Percentiles rank a stretch among this genome's conserved stretches.
phyloP scores from a whole-genome alignment of 768 basidiomycete genomes.

The Sistotremastrum suecicum region DNA sequence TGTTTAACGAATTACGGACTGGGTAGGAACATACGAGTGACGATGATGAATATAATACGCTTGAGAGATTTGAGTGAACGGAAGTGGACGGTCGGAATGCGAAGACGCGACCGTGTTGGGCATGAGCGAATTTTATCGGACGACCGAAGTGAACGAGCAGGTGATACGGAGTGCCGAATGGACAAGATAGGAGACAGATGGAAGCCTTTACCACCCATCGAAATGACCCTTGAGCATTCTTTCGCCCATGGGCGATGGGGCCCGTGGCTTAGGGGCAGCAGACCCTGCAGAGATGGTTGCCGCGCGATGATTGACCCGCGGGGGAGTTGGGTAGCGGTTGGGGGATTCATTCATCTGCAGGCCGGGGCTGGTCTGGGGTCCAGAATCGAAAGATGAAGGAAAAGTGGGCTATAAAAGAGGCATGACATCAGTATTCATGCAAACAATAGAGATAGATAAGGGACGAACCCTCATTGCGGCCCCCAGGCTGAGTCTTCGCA shows the following conservation, averaged over 20 bases:
- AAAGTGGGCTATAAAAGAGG: constrained; percentile 18
- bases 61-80: too few relatives aligned
- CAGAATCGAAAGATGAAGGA: constrained; percentile 41
- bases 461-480: constrained; percentile 43
- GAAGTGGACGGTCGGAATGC: too few relatives aligned
- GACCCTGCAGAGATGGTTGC: constrained; percentile 35
- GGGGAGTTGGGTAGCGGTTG: constrained; percentile 3
- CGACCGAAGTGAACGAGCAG: not conserved
- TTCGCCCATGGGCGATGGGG: constrained; percentile 84
- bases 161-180: constrained; percentile 1
- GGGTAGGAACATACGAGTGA: too few relatives aligned
- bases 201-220: constrained; percentile 44
- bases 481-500: constrained; percentile 65
- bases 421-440: not conserved
- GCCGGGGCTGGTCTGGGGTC: constrained; percentile 17
- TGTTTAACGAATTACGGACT: too few relatives aligned
- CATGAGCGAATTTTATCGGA: too few relatives aligned
- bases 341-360: constrained; percentile 7
- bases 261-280: constrained; percentile 33
- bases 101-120: too few relatives aligned
- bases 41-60: too few relatives aligned
- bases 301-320: constrained; percentile 35
- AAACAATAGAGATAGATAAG: not conserved
- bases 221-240: constrained; percentile 85
- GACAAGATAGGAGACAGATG: constrained; percentile 29